Percentiles rank a stretch among this genome's conserved stretches.
Conservation (phyloP, 768 basidiomycete species). For the Boletus subparvulus region DNA sequence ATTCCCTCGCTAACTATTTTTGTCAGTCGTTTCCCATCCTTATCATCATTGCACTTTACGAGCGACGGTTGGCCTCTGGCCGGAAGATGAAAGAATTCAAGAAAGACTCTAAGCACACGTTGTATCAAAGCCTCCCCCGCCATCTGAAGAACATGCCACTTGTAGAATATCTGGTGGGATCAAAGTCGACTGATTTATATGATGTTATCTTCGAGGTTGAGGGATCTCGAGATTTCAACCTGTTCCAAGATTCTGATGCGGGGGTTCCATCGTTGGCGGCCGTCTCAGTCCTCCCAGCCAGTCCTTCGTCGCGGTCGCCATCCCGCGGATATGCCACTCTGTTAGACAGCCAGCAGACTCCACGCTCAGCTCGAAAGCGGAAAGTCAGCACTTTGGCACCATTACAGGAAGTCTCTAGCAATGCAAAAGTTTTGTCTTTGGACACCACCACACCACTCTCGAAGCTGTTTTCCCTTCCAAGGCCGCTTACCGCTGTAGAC, state of each 20-base stretch:
- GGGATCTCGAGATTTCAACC: constrained; percentile 42
- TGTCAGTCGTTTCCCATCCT: constrained; percentile 73
- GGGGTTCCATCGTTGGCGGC: constrained; percentile 9
- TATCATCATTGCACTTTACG: constrained; percentile 73
- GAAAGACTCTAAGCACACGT: constrained; percentile 49
- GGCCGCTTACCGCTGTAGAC: constrained; percentile 24
- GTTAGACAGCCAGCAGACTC: constrained; percentile 10
- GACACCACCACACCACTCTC: constrained; percentile 30
- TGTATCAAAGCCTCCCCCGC: constrained; percentile 68
- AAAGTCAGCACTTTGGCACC: constrained; percentile 30
- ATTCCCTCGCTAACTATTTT: not conserved
- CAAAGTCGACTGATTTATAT: constrained; percentile 62
- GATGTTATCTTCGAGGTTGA: constrained; percentile 82
- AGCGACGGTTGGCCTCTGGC: constrained; percentile 62
- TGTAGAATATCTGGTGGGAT: constrained; percentile 74
- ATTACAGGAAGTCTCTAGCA: constrained; percentile 30
- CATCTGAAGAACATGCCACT: constrained; percentile 73
- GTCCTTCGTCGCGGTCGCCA: constrained; percentile 10
- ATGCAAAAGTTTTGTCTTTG: constrained; percentile 28
- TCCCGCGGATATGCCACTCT: not conserved
- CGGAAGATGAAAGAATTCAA: constrained; percentile 51
- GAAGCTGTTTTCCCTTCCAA: constrained; percentile 27
- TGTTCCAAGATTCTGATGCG: constrained; percentile 47
- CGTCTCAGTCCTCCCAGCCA: constrained; percentile 9
- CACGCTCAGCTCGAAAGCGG: constrained; percentile 17